Base-by-base conservation (phyloP, 805 yeast genomes). In the Crinitomyces ghanaensis region DNA sequence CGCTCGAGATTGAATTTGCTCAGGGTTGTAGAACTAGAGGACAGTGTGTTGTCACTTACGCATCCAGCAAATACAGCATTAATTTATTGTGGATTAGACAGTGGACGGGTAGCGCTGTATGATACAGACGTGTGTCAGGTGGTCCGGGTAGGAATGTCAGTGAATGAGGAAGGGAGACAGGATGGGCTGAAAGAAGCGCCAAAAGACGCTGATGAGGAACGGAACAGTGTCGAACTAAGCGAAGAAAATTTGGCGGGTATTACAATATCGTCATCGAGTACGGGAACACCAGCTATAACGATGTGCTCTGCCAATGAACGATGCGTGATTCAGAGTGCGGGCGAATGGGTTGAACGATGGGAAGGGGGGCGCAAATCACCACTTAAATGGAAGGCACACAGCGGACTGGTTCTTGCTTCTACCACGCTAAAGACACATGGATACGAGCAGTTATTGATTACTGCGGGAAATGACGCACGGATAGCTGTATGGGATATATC, bases 71-170 rank as follows among this genome's bases (percentile, higher is more conserved):
- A 65, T 22, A 75, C 72, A 25, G 71, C 84, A 28, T 81, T 78
- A 46, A 53, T 91, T 6, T 88, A 83, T 54, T 82, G 88, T 49
- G 97, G 97, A 0, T 56, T 84, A 19, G 68, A 76, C 7, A 72
- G 72, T 37, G 91, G 95, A 6, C 62, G 64, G 17, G 66, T 88
- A n/a, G 74, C 77, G 36, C 74, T 83, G 4, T 81, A 95, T 84
- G 97, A 91, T 46, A 59, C 88, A 30, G 74, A 78, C 30, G 85
- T 97, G 0, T 66, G 68, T 34, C 97, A 88, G 51, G 57, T 76
- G 39, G 56, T 74, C 34, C 25, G 52, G 26, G 46, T 51, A 24
- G 45, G 45, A 35, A 28, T 5, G 8, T 9, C 24, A 9, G 24
- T 9, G 9, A 16, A 61, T 9, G 34, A 21, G 13, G 37, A 30